phyloP scores from a whole-genome alignment of 108 stramenopile species.

The Nitzschia inconspicua region DNA sequence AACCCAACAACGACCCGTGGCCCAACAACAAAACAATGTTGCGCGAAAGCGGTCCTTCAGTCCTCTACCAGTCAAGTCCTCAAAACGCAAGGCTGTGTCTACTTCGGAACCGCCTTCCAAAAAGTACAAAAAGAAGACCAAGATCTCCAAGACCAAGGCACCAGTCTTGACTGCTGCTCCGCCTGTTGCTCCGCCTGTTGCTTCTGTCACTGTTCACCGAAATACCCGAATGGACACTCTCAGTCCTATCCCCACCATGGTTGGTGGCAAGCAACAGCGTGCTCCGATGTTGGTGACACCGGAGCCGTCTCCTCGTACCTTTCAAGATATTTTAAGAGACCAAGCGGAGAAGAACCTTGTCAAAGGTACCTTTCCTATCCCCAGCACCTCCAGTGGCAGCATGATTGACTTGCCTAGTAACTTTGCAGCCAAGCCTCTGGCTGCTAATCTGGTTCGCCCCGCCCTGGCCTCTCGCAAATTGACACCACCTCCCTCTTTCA shows the following conservation, averaged over 20 bases:
- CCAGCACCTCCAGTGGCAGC: neutral
- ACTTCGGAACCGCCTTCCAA: neutral
- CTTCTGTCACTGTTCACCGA: neutral
- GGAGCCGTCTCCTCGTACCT: conserved; percentile 8
- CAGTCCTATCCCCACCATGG: too few relatives aligned
- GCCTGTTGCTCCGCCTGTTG: neutral
- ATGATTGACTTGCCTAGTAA: neutral
- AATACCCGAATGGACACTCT: neutral
- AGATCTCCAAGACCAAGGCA: neutral
- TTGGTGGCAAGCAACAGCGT: neutral
- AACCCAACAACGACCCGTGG: neutral
- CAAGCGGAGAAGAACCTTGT: neutral
- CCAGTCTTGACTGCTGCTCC: neutral
- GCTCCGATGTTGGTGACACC: neutral
- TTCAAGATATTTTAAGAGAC: neutral
- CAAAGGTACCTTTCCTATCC: neutral
- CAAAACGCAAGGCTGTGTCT: neutral
- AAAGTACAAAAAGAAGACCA: neutral
- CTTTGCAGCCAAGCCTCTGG: neutral
- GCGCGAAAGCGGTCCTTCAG: neutral
- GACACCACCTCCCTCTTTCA: neutral
- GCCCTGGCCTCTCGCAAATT: neutral
- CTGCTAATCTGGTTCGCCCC: neutral
- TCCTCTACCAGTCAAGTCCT: neutral
- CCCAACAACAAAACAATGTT: too few relatives aligned